These are phyloP conservation scores for Smittium culicis DNA, from an alignment of 371 early-diverging fungal species.

Conservation along the genomic window DNA sequence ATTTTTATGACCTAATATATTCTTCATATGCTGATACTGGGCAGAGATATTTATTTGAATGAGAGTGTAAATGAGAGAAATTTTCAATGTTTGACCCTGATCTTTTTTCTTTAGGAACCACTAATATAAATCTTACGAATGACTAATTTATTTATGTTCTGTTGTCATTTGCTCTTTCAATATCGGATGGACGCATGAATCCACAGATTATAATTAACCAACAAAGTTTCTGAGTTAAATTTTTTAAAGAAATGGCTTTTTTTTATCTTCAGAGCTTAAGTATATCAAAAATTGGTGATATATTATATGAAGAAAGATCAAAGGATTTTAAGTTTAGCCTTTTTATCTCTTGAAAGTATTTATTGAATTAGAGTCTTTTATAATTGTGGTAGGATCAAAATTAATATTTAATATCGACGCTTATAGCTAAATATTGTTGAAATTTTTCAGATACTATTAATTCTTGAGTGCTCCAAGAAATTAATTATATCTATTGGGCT, in stretches of 20 bases:
- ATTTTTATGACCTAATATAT: neutral
- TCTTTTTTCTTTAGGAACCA: neutral
- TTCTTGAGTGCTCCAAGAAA: neutral
- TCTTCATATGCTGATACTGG: neutral
- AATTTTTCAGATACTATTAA: neutral
- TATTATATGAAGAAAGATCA: neutral
- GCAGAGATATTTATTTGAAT: neutral
- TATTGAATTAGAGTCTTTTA: neutral
- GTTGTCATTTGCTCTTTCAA: neutral
- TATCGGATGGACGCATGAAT: neutral
- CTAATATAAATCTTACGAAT: neutral
- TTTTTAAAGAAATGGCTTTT: neutral
- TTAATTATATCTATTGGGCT: neutral
- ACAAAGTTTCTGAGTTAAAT: neutral
- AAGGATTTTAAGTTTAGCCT: neutral
- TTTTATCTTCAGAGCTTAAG: neutral
- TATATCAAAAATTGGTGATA: neutral
- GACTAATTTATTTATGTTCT: neutral
- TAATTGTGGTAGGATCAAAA: neutral
- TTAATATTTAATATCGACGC: neutral
- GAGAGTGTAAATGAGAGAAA: neutral
- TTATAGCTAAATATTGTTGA: neutral
- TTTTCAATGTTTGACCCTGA: neutral
- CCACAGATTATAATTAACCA: neutral
- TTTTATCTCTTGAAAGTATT: neutral